phyloP scores from a whole-genome alignment of 129 eudicot species.

The Helichrysum umbraculigerum region DNA sequence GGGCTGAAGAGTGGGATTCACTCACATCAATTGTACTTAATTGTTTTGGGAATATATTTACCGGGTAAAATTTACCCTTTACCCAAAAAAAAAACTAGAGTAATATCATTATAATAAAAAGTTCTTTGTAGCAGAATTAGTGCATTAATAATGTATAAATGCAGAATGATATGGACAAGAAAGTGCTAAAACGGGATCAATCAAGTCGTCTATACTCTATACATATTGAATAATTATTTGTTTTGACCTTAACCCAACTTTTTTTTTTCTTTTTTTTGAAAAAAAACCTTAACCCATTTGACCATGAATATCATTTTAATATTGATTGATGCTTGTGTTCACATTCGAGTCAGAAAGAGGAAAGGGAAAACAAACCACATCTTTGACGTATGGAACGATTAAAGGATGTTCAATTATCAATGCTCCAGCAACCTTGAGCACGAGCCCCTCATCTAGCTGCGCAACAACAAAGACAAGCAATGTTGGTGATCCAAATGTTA shows the following conservation, averaged over 20 bases:
- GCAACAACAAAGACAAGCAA: conserved; percentile 19
- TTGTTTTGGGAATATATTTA: too few relatives aligned
- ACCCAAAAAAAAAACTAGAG: background rate
- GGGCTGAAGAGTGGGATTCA: too few relatives aligned
- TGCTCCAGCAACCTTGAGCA: conserved; percentile 79
- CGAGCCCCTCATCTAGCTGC: conserved; percentile 82
- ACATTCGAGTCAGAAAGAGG: background rate
- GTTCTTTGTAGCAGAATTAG: too few relatives aligned
- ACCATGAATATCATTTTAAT: background rate
- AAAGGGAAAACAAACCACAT: conserved; percentile 59
- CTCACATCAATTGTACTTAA: too few relatives aligned
- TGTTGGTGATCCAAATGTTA: background rate
- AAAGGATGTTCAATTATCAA: conserved; percentile 89
- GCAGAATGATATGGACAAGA: too few relatives aligned
- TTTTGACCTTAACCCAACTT: too few relatives aligned
- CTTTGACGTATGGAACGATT: conserved; percentile 69
- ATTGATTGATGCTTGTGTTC: background rate
- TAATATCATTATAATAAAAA: background rate
- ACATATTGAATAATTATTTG: too few relatives aligned
- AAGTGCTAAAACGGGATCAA: background rate
- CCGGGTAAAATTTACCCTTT: too few relatives aligned
- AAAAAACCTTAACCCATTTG: too few relatives aligned
- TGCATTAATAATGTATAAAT: too few relatives aligned
- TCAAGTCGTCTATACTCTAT: background rate
- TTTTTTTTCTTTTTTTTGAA: too few relatives aligned